These are phyloP conservation scores for Gyrodon lividus DNA, from an alignment of 768 basidiomycete species.

Conservation along the genomic window DNA sequence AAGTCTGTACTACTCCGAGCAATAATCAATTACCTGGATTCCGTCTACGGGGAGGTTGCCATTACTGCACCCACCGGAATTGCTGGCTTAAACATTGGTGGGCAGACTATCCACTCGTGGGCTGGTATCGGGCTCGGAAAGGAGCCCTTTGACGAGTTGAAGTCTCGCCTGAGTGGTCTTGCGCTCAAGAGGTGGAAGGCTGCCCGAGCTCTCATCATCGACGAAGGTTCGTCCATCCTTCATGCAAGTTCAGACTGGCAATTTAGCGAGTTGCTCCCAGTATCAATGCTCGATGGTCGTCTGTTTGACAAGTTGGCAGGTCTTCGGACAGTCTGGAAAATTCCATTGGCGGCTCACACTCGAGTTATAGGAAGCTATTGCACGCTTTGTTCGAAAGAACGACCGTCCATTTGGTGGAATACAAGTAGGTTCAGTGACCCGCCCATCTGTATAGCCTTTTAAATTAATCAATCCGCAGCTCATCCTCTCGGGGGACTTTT, in stretches of 20 bases:
- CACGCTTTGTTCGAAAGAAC: constrained; percentile 40
- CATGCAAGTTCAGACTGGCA: background rate
- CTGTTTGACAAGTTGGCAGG: constrained; percentile 69
- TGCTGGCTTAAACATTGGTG: constrained; percentile 71
- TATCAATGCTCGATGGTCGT: constrained; percentile 74
- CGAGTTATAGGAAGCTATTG: constrained; percentile 36
- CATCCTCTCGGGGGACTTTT: constrained; percentile 76
- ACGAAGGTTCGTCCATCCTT: constrained; percentile 56
- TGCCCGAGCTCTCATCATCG: constrained; percentile 60
- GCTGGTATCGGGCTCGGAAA: constrained; percentile 64
- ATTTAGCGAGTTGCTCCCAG: constrained; percentile 29
- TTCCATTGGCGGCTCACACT: background rate
- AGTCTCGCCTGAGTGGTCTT: constrained; percentile 30
- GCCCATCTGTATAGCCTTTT: background rate
- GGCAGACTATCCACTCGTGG: constrained; percentile 64
- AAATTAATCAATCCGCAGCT: constrained; percentile 42
- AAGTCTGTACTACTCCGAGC: constrained; percentile 69
- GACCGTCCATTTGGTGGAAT: constrained; percentile 63
- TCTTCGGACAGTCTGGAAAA: constrained; percentile 36
- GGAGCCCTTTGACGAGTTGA: constrained; percentile 43
- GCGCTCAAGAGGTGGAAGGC: constrained; percentile 47
- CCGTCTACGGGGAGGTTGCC: constrained; percentile 38
- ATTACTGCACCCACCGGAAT: constrained; percentile 68
- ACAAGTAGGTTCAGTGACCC: constrained; percentile 40
- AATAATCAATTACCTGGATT: constrained; percentile 48